phyloP scores from a whole-genome alignment of 805 yeast genomes.

The Spathaspora sp. region DNA sequence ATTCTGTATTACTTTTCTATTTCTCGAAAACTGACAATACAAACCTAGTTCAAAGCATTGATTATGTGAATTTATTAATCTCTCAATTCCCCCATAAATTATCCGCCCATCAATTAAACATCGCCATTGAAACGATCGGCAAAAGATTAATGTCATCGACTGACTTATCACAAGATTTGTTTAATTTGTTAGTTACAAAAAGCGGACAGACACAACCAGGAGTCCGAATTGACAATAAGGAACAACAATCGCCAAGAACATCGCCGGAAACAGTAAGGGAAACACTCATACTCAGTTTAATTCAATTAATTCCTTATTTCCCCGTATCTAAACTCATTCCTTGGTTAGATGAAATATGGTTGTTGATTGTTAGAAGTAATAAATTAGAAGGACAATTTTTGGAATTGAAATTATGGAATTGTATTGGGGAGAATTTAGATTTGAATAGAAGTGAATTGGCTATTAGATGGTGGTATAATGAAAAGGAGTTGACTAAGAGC shows the following conservation, averaged over 20 bases:
- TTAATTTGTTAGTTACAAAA: conserved; percentile 38
- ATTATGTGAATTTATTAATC: conserved; percentile 46
- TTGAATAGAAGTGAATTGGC: conserved; percentile 54
- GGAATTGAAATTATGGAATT: conserved; percentile 45
- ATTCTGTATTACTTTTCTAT: conserved; percentile 48
- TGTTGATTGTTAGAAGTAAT: conserved; percentile 28
- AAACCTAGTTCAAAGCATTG: conserved; percentile 17
- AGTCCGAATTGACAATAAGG: conserved; percentile 4
- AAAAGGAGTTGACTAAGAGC: conserved; percentile 9
- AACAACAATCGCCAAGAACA: conserved; percentile 12
- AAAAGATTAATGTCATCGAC: conserved; percentile 29
- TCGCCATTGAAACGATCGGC: conserved; percentile 57
- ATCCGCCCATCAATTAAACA: conserved; percentile 50
- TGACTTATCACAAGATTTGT: conserved; percentile 29
- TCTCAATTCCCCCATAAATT: conserved; percentile 55
- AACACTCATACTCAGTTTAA: conserved; percentile 43
- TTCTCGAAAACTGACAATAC: conserved; percentile 24
- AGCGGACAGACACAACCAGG: conserved; percentile 37
- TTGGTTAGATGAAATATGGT: conserved; percentile 49
- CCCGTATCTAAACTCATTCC: conserved; percentile 36
- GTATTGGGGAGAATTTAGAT: conserved; percentile 55
- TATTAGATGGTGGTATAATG: conserved; percentile 61
- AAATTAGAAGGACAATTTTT: conserved; percentile 37
- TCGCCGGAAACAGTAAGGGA: conserved; percentile 43
- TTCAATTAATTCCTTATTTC: conserved; percentile 52